Evolutionary conservation across 1,284 basidiomycete species (phyloP).

Genomic region (Termitomyces sp.): DNA sequence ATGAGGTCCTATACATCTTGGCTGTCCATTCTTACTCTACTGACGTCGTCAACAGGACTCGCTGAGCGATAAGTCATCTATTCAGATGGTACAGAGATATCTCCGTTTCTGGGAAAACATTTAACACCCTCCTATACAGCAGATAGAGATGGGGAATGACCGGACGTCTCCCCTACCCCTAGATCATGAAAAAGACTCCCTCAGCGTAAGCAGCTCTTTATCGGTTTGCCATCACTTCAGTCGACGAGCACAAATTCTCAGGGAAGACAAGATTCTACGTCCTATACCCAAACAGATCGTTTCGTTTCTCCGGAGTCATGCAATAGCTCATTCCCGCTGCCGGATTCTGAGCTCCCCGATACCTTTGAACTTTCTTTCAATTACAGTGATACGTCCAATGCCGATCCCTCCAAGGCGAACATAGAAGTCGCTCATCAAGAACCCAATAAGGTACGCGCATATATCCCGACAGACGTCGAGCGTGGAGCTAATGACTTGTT

Average conservation of each 20-base stretch:
- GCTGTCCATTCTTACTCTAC: background rate
- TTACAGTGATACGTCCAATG: conserved; percentile 6
- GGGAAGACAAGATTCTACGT: background rate
- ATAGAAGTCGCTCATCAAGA: conserved; percentile 3
- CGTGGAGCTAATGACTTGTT: background rate
- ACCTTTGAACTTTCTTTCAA: conserved; percentile 20
- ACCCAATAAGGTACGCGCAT: conserved; percentile 22
- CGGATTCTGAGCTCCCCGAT: conserved; percentile 20
- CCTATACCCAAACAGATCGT: background rate
- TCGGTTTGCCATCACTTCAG: background rate
- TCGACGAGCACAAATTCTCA: background rate
- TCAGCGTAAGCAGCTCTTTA: background rate
- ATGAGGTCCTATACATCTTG: background rate
- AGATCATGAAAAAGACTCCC: background rate
- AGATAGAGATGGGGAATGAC: background rate
- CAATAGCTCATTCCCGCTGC: conserved; percentile 20
- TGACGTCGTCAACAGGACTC: background rate
- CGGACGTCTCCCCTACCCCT: background rate
- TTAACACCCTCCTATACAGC: background rate
- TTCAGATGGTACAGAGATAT: background rate
- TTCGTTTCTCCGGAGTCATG: conserved; percentile 4
- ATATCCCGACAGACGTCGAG: background rate
- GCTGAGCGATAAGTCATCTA: background rate
- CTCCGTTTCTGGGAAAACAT: background rate
- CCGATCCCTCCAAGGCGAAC: conserved; percentile 1